Evolutionary conservation across 179 eudicot species (phyloP).

Genomic region (Sideroxylon spinosum): DNA sequence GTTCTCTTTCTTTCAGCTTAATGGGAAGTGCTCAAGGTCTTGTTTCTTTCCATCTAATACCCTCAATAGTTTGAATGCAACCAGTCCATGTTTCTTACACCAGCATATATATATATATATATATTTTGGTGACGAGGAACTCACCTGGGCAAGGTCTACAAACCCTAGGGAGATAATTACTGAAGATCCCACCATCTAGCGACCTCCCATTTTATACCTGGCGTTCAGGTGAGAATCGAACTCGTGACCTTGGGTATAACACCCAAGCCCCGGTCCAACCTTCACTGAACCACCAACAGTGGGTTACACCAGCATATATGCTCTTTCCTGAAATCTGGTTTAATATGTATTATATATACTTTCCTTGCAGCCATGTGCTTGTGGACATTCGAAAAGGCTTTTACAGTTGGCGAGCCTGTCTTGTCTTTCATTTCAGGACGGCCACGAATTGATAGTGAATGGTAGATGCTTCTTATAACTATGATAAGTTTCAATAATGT

Average conservation of each 20-base stretch:
- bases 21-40: neutral
- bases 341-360: conserved; percentile 18
- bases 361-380: conserved; percentile 72
- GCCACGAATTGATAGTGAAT: conserved; percentile 70
- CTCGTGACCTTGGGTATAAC: too few relatives aligned
- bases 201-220: too few relatives aligned
- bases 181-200: too few relatives aligned
- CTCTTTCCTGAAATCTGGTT: neutral
- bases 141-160: too few relatives aligned
- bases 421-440: conserved; percentile 62
- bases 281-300: too few relatives aligned
- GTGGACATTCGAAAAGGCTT: conserved; percentile 68
- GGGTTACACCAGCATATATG: too few relatives aligned
- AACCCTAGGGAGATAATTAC: too few relatives aligned
- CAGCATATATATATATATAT: too few relatives aligned
- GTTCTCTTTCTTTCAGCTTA: neutral
- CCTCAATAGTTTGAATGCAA: neutral
- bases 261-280: too few relatives aligned
- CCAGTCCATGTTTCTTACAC: neutral
- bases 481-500: neutral
- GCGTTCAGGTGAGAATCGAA: too few relatives aligned
- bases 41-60: neutral
- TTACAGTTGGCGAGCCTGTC: conserved; percentile 63
- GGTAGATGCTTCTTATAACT: conserved; percentile 44
- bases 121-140: too few relatives aligned